phyloP scores from a whole-genome alignment of 2,329 filamentous ascomycete species.

The Ophiostoma pallidulum region DNA sequence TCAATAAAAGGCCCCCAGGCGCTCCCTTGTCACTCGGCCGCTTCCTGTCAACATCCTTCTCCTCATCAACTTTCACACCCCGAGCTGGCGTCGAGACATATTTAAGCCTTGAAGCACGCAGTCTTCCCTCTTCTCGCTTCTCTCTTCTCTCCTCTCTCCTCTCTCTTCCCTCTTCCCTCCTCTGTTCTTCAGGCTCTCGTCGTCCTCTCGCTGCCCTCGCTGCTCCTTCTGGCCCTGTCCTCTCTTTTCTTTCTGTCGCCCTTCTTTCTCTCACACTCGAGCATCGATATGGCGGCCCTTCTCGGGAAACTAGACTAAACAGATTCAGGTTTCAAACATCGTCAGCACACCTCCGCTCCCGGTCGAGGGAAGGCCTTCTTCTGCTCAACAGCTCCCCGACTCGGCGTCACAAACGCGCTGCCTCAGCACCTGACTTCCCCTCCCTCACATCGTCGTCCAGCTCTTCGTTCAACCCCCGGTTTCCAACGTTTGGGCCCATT shows the following conservation, averaged over 20 bases:
- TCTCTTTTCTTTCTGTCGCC: background rate
- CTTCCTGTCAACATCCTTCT: background rate
- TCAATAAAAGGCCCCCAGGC: too few species aligned
- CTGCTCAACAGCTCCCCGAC: slow-evolving; percentile 18
- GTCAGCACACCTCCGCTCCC: background rate
- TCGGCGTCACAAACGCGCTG: slow-evolving; percentile 38
- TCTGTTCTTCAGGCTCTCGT: background rate
- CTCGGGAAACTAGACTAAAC: background rate
- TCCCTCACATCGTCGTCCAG: slow-evolving; percentile 19
- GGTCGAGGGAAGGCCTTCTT: slow-evolving; percentile 8
- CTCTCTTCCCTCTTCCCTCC: background rate
- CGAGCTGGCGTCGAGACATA: too few species aligned
- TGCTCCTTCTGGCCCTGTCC: background rate
- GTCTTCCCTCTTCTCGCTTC: too few species aligned
- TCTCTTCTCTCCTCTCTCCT: too few species aligned
- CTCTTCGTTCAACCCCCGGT: slow-evolving; percentile 16
- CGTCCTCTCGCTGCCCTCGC: background rate
- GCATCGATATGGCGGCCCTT: background rate
- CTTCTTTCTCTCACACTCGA: background rate
- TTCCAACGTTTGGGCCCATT: slow-evolving; percentile 18
- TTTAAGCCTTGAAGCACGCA: too few species aligned
- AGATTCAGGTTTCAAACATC: slow-evolving; percentile 2
- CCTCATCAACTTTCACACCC: background rate
- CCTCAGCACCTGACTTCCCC: slow-evolving; percentile 39
- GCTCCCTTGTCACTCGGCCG: too few species aligned